A percentile compares a stretch with the other conserved stretches of the same genome.
Conservation (phyloP, 1,284 basidiomycete species). For the Cryptococcus jaspeensis region DNA sequence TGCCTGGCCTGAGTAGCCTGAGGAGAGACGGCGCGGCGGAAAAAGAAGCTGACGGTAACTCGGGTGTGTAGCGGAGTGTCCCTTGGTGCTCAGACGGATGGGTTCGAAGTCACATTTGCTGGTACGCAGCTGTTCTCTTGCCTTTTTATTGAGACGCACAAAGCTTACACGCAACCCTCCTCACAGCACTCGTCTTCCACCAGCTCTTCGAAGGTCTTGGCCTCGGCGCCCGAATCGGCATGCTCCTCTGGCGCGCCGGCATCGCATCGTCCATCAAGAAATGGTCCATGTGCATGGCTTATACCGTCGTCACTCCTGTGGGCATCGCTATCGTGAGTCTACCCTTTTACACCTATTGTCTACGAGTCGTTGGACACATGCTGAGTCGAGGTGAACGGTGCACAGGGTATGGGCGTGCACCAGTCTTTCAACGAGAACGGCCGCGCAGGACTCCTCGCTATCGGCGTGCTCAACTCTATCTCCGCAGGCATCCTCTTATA, state of each 20-base stretch:
- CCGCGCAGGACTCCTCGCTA: conserved; percentile 8
- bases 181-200: conserved; percentile 5
- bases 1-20: no score
- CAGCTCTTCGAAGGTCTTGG: conserved; percentile 33
- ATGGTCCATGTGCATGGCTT: conserved; percentile 12
- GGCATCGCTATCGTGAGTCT: conserved; percentile 21
- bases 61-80: conserved; percentile 12
- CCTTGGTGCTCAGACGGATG: conserved; percentile 48
- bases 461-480: conserved; percentile 30
- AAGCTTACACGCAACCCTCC: not conserved
- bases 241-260: conserved; percentile 13
- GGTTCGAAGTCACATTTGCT: conserved; percentile 53
- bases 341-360: not conserved
- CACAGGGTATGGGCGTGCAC: conserved; percentile 11
- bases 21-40: not conserved
- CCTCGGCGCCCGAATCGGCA: conserved; percentile 28
- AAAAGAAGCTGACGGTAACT: not conserved
- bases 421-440: conserved; percentile 17
- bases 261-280: conserved; percentile 11
- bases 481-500: conserved; percentile 34
- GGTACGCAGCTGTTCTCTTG: conserved; percentile 17
- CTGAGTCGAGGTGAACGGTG: not conserved
- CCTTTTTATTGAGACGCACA: not conserved
- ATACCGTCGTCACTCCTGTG: conserved; percentile 18
- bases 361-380: not conserved